A percentile compares a stretch with the other conserved stretches of the same genome.
Evolutionary conservation across 2,329 filamentous ascomycete species (phyloP).

Genomic region (Pseudogymnoascus sp.): DNA sequence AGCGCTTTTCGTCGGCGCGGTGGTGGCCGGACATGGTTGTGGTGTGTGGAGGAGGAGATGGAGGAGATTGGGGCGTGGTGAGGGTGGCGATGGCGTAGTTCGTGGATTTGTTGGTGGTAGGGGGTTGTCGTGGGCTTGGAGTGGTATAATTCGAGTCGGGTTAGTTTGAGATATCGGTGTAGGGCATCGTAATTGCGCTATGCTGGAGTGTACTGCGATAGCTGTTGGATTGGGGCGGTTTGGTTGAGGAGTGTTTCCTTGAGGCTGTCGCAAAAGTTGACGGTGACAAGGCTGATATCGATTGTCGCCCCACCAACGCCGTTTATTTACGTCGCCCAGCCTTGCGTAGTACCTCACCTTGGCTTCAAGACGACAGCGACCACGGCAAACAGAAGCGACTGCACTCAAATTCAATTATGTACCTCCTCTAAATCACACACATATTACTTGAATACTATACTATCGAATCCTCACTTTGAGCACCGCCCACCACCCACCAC

Average conservation of each 20-base stretch:
- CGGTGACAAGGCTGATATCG: constrained; percentile 26
- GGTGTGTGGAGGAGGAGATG: background rate
- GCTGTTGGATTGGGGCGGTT: constrained; percentile 14
- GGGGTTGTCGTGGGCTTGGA: background rate
- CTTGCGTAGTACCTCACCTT: background rate
- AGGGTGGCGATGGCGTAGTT: background rate
- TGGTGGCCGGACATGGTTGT: constrained; percentile 46
- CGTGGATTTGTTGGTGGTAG: background rate
- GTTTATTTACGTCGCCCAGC: constrained; percentile 12
- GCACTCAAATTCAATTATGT: background rate
- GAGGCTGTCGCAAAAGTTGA: constrained; percentile 15
- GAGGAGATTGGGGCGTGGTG: background rate
- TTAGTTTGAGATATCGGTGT: background rate
- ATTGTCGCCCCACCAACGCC: constrained; percentile 38
- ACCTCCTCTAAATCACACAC: background rate
- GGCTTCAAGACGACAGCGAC: background rate
- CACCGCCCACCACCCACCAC: background rate
- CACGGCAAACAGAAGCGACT: background rate
- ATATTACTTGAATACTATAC: background rate
- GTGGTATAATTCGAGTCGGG: background rate
- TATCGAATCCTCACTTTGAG: background rate
- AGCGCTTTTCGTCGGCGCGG: constrained; percentile 70
- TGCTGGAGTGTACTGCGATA: background rate
- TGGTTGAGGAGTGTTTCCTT: background rate
- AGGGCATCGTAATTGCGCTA: background rate